phyloP scores from a whole-genome alignment of 2,329 filamentous ascomycete genomes.

The Trichoderma harzianum region DNA sequence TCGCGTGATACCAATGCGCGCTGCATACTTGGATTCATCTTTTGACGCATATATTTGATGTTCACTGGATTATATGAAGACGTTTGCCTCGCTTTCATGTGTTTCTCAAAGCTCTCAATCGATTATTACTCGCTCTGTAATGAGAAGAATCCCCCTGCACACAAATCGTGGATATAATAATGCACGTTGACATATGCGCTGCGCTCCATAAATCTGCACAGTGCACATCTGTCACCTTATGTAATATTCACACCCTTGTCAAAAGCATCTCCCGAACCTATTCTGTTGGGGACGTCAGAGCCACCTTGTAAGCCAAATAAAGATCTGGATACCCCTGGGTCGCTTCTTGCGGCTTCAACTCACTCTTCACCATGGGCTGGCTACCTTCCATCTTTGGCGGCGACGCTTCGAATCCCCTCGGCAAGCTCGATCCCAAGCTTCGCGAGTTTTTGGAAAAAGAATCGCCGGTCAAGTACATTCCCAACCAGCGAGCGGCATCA shows the following conservation, averaged over 20 bases:
- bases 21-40: not conserved
- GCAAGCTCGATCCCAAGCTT: conserved; percentile 76
- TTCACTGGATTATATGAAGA: not conserved
- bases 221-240: conserved; percentile 4
- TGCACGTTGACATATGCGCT: conserved; percentile 3
- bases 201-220: conserved; percentile 2
- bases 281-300: conserved; percentile 19
- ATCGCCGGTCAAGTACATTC: conserved; percentile 66
- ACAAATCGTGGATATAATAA: not conserved
- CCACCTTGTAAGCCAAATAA: not conserved
- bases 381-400: conserved; percentile 52
- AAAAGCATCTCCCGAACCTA: conserved; percentile 11
- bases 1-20: not conserved
- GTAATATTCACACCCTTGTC: conserved; percentile 18
- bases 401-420: conserved; percentile 52
- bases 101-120: not conserved
- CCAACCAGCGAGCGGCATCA: conserved; percentile 26
- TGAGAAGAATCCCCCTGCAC: not conserved
- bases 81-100: not conserved
- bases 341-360: not conserved
- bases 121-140: too few relatives aligned
- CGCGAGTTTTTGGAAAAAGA: conserved; percentile 83
- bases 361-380: conserved; percentile 50
- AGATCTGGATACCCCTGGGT: conserved; percentile 9
- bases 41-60: not conserved